Conservation (phyloP, 768 basidiomycete genomes). For the Rhodocollybia butyracea region DNA sequence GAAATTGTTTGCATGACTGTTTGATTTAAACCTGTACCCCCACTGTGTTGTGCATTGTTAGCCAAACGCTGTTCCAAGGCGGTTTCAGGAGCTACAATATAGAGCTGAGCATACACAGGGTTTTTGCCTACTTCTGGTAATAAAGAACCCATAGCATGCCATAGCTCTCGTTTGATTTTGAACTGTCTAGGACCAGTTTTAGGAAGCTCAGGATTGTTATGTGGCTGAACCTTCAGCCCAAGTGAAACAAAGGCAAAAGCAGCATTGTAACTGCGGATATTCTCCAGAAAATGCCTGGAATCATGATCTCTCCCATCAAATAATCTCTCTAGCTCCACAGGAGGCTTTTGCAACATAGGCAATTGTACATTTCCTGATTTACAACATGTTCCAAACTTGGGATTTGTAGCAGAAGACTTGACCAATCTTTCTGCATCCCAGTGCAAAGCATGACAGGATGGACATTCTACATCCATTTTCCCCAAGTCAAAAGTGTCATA, state of each 20-base stretch:
- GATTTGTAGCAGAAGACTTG: neutral
- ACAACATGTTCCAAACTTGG: neutral
- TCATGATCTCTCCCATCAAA: neutral
- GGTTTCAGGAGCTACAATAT: neutral
- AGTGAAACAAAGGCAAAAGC: constrained; percentile 1
- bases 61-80: neutral
- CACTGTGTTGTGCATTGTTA: neutral
- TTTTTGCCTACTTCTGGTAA: neutral
- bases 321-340: neutral
- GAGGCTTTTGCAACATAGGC: neutral
- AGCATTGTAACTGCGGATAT: neutral
- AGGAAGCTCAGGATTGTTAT: neutral
- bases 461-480: neutral
- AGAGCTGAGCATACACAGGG: constrained; percentile 1
- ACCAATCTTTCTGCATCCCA: neutral
- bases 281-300: neutral
- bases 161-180: neutral
- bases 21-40: neutral
- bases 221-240: neutral
- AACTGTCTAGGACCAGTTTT: neutral
- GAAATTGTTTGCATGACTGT: neutral
- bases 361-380: neutral
- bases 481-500: neutral
- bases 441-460: neutral
- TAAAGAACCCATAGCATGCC: neutral